Percentiles rank a stretch among this genome's conserved stretches.
Evolutionary conservation across 768 basidiomycete genomes (phyloP).

Genomic region (Panellus pusillus): DNA sequence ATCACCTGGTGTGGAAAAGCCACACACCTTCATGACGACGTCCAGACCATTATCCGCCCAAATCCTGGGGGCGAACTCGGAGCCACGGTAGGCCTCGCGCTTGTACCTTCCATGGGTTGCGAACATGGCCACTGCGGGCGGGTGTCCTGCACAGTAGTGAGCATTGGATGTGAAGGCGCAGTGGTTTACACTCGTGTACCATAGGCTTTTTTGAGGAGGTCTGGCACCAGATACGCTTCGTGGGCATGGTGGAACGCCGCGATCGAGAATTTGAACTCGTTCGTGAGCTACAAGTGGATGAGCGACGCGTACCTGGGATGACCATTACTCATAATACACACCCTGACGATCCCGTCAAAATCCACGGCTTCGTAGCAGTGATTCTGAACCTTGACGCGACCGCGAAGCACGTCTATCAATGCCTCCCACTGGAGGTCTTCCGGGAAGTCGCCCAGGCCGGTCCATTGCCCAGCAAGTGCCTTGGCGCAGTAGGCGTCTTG

Average conservation of each 20-base stretch:
- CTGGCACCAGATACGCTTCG: conserved; percentile 77
- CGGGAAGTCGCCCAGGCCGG: conserved; percentile 53
- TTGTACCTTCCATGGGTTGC: conserved; percentile 56
- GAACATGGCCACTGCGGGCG: conserved; percentile 77
- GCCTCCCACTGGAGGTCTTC: conserved; percentile 71
- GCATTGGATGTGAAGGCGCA: no score
- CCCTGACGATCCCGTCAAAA: conserved; percentile 63
- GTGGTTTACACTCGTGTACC: no score
- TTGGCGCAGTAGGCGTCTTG: conserved; percentile 69
- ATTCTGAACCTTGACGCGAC: conserved; percentile 54
- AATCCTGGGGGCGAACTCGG: conserved; percentile 74
- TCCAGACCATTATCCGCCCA: conserved; percentile 70
- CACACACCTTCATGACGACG: conserved; percentile 72
- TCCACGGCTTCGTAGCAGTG: conserved; percentile 61
- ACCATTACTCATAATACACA: no score
- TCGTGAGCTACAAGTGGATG: no score
- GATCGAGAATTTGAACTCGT: conserved; percentile 76
- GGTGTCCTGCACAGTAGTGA: no score
- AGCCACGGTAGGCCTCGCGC: conserved; percentile 66
- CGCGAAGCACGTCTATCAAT: conserved; percentile 69
- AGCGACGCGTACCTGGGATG: no score
- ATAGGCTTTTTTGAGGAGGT: conserved; percentile 67
- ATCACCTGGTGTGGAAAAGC: background rate
- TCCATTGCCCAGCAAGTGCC: conserved; percentile 45
- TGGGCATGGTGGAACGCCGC: conserved; percentile 74